Conservation (phyloP, 2,329 filamentous ascomycete genomes). For the Pseudogymnoascus sp. region DNA sequence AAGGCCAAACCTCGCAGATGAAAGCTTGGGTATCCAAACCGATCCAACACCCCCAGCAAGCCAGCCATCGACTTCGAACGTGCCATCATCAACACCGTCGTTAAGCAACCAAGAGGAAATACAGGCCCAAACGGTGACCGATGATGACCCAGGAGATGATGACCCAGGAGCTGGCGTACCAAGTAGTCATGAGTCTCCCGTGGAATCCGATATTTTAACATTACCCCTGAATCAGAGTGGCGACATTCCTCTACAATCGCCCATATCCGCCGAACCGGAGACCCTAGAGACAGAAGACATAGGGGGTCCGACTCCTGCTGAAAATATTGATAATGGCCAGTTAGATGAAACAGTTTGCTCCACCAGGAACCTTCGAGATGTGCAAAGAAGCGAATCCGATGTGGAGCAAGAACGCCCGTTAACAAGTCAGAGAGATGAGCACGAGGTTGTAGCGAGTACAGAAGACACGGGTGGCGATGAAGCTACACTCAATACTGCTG, state of each 20-base stretch:
- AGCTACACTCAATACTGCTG: slow-evolving; percentile 30
- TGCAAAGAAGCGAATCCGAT: neutral
- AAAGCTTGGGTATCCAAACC: neutral
- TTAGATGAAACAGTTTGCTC: neutral
- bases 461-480: neutral
- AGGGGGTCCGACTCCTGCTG: neutral
- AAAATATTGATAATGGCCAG: neutral
- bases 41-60: neutral
- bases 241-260: neutral
- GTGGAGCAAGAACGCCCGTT: neutral
- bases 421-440: neutral
- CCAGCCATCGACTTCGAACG: neutral
- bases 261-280: neutral
- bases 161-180: neutral
- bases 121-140: neutral
- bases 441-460: neutral
- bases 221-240: neutral
- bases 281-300: neutral
- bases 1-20: neutral
- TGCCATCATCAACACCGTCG: neutral
- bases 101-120: neutral
- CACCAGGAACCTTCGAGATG: neutral
- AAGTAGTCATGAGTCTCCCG: neutral
- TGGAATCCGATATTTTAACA: neutral
- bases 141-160: too few species aligned